Evolutionary conservation across 2,329 filamentous ascomycete genomes (phyloP), one percentile per base, ranked within the genome.

Genomic region (Penicillium sp.): DNA sequence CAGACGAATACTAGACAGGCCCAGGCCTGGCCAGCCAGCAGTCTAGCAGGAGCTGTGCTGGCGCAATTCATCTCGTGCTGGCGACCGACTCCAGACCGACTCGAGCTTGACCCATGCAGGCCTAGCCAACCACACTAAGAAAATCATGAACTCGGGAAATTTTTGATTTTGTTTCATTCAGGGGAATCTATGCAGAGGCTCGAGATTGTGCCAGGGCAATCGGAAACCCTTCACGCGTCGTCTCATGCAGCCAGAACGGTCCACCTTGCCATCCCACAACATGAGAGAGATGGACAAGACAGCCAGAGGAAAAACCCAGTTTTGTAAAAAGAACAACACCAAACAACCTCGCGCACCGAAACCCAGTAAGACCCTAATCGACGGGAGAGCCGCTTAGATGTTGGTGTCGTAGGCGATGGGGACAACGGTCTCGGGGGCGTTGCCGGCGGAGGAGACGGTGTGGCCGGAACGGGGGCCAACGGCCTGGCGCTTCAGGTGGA

Each of bases 371-470:
- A 70, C 71, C 66, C 64, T 38, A 44, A 55, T 61, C 65, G 61
- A 59, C 63, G 49, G 28, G 44, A 58, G 58, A 70, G 72, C 71
- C 73, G 71, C 78, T 88, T 95, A 99, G 83, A 99, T 98, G 79
- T 92, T 94, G 76, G 95, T 99, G 88, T 98, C 95, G 89, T 98
- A 99, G 78, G 95, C 84, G 75, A 98, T 87, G 74, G 94, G 93
- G 68, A 89, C 88, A 77, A 98, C 88, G 75, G 91, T 97, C 89
- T 97, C 92, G 69, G 93, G 92, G 80, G 88, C 86, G 85, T 92
- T 91, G 80, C 92, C 90, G 84, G 88, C 89, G 75, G 89, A 84
- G 76, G 88, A 90, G 80, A 98, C 88, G 69, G 89, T 93, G 81
- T 88, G 87, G 70, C 91, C 89, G 71, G 90, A 89, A 73, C 95